phyloP scores from a whole-genome alignment of 108 stramenopile species.

The Cyclotella distinguenda region DNA sequence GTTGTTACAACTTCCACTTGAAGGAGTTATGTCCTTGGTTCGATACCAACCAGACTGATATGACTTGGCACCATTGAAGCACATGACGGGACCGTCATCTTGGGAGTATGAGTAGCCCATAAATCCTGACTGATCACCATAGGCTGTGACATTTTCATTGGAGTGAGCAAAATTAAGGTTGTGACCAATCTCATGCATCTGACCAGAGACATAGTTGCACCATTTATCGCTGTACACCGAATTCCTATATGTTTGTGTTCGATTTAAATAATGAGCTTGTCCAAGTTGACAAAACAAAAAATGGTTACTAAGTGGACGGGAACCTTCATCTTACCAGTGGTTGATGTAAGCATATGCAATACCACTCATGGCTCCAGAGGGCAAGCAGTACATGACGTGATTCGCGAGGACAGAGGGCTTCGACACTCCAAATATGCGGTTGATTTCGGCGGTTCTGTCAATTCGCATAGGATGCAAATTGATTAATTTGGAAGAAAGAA shows the following conservation, averaged over 20 bases:
- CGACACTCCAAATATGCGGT: slow-evolving; percentile 26
- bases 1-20: slow-evolving; percentile 12
- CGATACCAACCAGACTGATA: slow-evolving; percentile 59
- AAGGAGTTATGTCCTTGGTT: slow-evolving; percentile 2
- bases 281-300: background rate
- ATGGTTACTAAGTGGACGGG: background rate
- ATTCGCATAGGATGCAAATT: background rate
- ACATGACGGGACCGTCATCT: slow-evolving; percentile 50
- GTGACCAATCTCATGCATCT: slow-evolving; percentile 45
- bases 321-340: background rate
- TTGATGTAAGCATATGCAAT: slow-evolving; percentile 41
- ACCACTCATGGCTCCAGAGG: slow-evolving; percentile 40
- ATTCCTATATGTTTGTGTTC: slow-evolving; percentile 5
- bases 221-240: slow-evolving; percentile 36
- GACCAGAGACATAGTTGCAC: slow-evolving; percentile 20
- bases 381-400: slow-evolving; percentile 68
- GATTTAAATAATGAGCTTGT: background rate
- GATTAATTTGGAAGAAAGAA: background rate
- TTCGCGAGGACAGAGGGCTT: slow-evolving; percentile 31
- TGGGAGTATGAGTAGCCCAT: slow-evolving; percentile 53
- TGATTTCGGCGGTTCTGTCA: slow-evolving; percentile 14
- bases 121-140: slow-evolving; percentile 42
- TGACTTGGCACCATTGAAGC: slow-evolving; percentile 63
- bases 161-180: slow-evolving; percentile 52
- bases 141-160: slow-evolving; percentile 33